Evolutionary conservation across 2,329 filamentous ascomycete genomes (phyloP).

Genomic region (Aspergillus ochraceoroseus): DNA sequence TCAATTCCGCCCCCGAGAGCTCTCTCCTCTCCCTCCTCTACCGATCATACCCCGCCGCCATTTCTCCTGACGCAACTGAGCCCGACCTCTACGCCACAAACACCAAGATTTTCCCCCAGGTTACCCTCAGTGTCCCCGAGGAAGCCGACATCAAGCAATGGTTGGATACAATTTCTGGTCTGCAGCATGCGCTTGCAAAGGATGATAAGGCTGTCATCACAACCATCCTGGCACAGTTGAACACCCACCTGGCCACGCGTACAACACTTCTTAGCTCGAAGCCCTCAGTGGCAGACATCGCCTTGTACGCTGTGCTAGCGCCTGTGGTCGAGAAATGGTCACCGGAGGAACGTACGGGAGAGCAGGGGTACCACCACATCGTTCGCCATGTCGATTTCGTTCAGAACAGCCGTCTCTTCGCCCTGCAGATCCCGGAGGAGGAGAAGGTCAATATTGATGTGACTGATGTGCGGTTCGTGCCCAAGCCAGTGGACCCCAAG

Average conservation of each 20-base stretch:
- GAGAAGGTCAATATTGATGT: slow-evolving; percentile 76
- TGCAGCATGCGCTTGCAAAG: slow-evolving; percentile 50
- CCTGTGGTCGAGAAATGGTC: slow-evolving; percentile 74
- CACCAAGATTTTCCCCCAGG: slow-evolving; percentile 62
- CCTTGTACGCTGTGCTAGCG: slow-evolving; percentile 72
- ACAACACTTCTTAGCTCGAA: slow-evolving; percentile 87
- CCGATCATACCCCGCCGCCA: slow-evolving; percentile 41
- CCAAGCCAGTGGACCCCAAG: slow-evolving; percentile 84
- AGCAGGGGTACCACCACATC: slow-evolving; percentile 84
- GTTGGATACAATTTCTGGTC: slow-evolving; percentile 70
- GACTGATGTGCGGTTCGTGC: slow-evolving; percentile 77
- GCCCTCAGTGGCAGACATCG: slow-evolving; percentile 80
- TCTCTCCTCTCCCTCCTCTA: slow-evolving; percentile 45
- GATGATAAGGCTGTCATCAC: slow-evolving; percentile 54
- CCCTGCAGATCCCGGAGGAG: slow-evolving; percentile 61
- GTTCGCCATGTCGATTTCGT: slow-evolving; percentile 91
- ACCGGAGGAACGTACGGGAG: slow-evolving; percentile 79
- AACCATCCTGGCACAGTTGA: slow-evolving; percentile 70
- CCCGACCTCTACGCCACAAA: slow-evolving; percentile 45
- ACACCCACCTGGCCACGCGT: slow-evolving; percentile 79
- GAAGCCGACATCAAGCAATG: slow-evolving; percentile 85
- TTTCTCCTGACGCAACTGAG: slow-evolving; percentile 41
- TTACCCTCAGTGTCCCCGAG: slow-evolving; percentile 71
- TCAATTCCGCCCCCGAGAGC: slow-evolving; percentile 35
- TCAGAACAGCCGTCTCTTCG: slow-evolving; percentile 73